Base-by-base conservation (phyloP, 441 rosid species). In the Pelargonium cotyledonis region DNA sequence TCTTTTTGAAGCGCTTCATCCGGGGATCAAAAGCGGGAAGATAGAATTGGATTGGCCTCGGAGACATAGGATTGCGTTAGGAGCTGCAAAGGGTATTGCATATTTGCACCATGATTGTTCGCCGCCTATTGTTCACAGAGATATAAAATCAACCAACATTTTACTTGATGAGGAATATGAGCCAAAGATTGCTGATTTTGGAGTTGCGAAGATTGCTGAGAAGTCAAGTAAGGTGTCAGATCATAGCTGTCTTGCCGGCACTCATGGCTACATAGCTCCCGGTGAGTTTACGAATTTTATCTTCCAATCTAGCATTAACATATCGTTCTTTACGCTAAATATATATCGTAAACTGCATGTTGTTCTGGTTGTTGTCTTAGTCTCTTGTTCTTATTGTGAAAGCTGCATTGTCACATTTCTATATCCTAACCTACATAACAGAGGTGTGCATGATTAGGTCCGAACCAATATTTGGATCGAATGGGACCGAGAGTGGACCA, bases 261-360 rank as follows among this genome's bases (percentile, higher is more conserved):
- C 98, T 71, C 84, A 82, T 72, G 97, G 98, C 23, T 94, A 91
- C 69, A 86, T 94, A 72, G 96, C 97, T 65, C 98, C 98, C 0
- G 96, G 97, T 88, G 68, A 88, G 86, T 78, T 69, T 46, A 23
- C 26, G 26, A 23, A 23, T 23, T 23, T 23, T 23, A 23, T 23
- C 26, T 23, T 23, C 26, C 26, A 23, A 23, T 23, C 26, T 23
- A 23, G 26, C 26, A 23, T 23, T 23, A 23, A 23, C 26, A 23
- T 23, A 23, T 23, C 26, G 2, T 2, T 23, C 26, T 23, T 23
- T 23, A 23, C 26, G 26, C 26, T 23, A 0, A 23, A 23, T 23
- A 23, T 23, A 23, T 23, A 23, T 23, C 0, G 26, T 23, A 0
- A 23, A 23, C 26, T 23, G 26, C 26, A 23, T 23, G 26, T 23